A percentile compares a stretch with the other conserved stretches of the same genome.
Evolutionary conservation across 768 basidiomycete genomes (phyloP).

Genomic region (Termitomyces sp.): DNA sequence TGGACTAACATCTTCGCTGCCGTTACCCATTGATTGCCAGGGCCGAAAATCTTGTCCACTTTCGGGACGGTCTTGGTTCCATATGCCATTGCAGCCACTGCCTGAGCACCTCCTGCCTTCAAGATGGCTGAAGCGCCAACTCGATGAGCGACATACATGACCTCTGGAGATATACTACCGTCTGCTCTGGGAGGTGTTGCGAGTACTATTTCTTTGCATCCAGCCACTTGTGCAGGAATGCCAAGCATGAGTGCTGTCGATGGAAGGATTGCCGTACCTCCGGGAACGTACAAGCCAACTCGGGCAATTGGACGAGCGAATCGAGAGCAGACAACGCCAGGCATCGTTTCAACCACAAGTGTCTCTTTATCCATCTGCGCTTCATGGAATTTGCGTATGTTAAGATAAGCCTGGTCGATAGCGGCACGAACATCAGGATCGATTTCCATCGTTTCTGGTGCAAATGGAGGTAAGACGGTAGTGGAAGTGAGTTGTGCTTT

Average conservation of each 20-base stretch:
- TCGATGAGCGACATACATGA: conserved; percentile 92
- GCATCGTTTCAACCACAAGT: conserved; percentile 93
- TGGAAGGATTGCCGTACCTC: conserved; percentile 93
- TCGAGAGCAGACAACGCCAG: conserved; percentile 93
- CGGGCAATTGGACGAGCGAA: conserved; percentile 94
- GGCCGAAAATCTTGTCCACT: conserved; percentile 99
- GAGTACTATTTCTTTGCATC: conserved; percentile 87
- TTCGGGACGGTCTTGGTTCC: conserved; percentile 94
- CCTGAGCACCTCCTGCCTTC: conserved; percentile 96
- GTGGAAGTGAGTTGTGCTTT: conserved; percentile 68
- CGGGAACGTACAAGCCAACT: conserved; percentile 95
- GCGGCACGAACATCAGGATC: conserved; percentile 66
- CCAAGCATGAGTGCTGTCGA: conserved; percentile 98
- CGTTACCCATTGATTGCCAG: conserved; percentile 99
- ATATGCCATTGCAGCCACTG: conserved; percentile 93
- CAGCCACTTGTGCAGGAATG: conserved; percentile 95
- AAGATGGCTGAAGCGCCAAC: conserved; percentile 89
- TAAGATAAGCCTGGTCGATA: conserved; percentile 87
- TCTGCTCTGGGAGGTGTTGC: conserved; percentile 95
- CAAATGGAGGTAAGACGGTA: conserved; percentile 76
- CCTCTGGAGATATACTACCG: conserved; percentile 93
- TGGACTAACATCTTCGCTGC: conserved; percentile 99
- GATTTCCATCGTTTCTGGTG: conserved; percentile 58
- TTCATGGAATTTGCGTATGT: conserved; percentile 88
- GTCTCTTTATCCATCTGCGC: conserved; percentile 74